These are phyloP conservation scores for Hansenula sp. DNA, from an alignment of 1,139 yeast genomes.

Conservation along the genomic window DNA sequence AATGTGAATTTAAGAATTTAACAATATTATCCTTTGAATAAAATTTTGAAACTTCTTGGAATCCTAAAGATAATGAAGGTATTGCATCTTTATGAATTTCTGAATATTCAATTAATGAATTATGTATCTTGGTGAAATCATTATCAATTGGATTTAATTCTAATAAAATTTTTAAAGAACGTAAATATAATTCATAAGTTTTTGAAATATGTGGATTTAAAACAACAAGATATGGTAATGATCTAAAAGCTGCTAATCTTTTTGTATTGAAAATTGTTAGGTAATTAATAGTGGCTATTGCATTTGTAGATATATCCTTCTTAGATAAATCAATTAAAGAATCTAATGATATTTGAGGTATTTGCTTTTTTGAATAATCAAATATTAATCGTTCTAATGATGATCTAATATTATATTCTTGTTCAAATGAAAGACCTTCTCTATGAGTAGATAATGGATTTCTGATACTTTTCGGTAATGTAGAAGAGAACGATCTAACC, in stretches of 20 bases:
- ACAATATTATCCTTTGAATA: slow-evolving; percentile 49
- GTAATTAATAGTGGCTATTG: slow-evolving; percentile 38
- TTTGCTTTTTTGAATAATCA: slow-evolving; percentile 40
- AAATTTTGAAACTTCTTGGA: slow-evolving; percentile 63
- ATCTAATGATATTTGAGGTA: slow-evolving; percentile 45
- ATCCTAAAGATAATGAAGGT: slow-evolving; percentile 76
- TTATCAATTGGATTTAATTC: slow-evolving; percentile 27
- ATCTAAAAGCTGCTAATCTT: slow-evolving; percentile 62
- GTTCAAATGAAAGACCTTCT: slow-evolving; percentile 18
- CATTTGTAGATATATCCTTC: slow-evolving; percentile 30
- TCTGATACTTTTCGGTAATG: neutral
- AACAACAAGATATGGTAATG: slow-evolving; percentile 77
- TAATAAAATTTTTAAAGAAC: slow-evolving; percentile 62
- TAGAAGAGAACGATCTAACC: neutral
- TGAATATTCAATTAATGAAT: slow-evolving; percentile 59
- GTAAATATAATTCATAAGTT: slow-evolving; percentile 67
- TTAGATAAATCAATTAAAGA: slow-evolving; percentile 38
- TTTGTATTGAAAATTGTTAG: slow-evolving; percentile 39
- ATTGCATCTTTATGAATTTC: slow-evolving; percentile 80
- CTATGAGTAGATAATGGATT: neutral
- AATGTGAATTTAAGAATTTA: slow-evolving; percentile 66
- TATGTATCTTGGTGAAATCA: slow-evolving; percentile 42
- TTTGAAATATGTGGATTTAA: slow-evolving; percentile 88
- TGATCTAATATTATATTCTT: slow-evolving; percentile 47
- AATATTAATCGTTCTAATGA: slow-evolving; percentile 48